These are phyloP conservation scores for Teunomyces atbi DNA, from an alignment of 805 yeast species.

Conservation along the genomic window DNA sequence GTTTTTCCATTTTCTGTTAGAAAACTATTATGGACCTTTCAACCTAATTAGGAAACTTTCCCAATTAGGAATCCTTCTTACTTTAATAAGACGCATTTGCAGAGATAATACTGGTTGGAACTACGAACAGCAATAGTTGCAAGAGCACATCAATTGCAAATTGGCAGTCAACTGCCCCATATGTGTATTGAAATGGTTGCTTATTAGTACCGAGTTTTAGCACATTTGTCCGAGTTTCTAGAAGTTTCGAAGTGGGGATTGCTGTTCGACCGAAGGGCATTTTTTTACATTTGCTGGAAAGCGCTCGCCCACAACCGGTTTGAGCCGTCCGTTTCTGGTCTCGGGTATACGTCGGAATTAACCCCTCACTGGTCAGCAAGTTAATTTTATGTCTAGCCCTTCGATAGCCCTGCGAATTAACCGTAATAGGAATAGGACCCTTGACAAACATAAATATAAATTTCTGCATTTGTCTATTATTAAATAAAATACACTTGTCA, in stretches of 20 bases:
- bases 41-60: neutral
- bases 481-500: neutral
- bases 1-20: neutral
- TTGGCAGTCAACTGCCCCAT: too few relatives aligned
- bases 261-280: neutral
- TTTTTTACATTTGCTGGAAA: neutral
- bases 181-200: too few relatives aligned
- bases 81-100: neutral
- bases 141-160: neutral
- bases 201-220: too few relatives aligned
- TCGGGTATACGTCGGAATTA: neutral
- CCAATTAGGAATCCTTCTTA: neutral
- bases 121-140: neutral
- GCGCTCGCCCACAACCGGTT: slow-evolving; percentile 2
- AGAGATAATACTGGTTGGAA: neutral
- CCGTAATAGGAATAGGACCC: too few relatives aligned
- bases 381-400: too few relatives aligned
- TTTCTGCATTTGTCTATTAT: neutral
- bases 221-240: neutral
- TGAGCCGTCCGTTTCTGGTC: neutral
- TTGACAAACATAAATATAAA: neutral
- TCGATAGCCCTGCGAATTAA: too few relatives aligned
- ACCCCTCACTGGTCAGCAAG: neutral
- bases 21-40: neutral
- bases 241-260: too few relatives aligned